Conservation (phyloP, 78 protist species). For the slime mould (Dictyostelium discoideum) region dicty_2.7 NC_007088.5:2867001-2867500, state of each 20-base stretch:
- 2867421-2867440: neutral
- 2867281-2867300: conserved; percentile 1
- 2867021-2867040: conserved; percentile 62
- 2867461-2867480: neutral
- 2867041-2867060: conserved; percentile 6
- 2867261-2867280: conserved; percentile 12
- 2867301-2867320: conserved; percentile 28
- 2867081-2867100: conserved; percentile 44
- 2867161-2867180: conserved; percentile 15
- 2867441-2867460: neutral
- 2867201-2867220: neutral
- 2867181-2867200: conserved; percentile 14
- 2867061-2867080: neutral
- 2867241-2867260: neutral
- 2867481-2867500: conserved; percentile 1
- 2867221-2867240: conserved; percentile 19
- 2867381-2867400: conserved; percentile 17
- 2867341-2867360: neutral
- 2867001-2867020: conserved; percentile 49
- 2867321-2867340: conserved; percentile 20
- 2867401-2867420: conserved; percentile 31
- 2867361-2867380: conserved; percentile 3
- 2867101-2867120: conserved; percentile 28
- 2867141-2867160: conserved; percentile 27
- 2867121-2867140: conserved; percentile 14